Conservation (phyloP, 2,329 filamentous ascomycete species). For the Fusarium camptoceras region DNA sequence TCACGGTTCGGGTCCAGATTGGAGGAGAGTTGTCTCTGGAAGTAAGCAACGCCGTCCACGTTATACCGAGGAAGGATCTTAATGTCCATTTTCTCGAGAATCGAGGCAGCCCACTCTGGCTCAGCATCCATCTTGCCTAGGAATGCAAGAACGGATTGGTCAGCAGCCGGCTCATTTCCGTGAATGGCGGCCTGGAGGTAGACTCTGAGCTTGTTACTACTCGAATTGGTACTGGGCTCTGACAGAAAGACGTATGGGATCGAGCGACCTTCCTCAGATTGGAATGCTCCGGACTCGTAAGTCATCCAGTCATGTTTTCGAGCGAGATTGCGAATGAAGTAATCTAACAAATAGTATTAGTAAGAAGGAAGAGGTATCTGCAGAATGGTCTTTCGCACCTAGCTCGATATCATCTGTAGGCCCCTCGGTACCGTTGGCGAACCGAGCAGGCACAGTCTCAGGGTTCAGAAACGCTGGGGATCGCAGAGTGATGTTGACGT, state of each 20-base stretch:
- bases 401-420: slow-evolving; percentile 13
- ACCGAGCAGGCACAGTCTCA: neutral
- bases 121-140: slow-evolving; percentile 26
- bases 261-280: slow-evolving; percentile 15
- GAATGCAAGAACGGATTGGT: slow-evolving; percentile 4
- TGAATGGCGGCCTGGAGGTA: slow-evolving; percentile 26
- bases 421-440: slow-evolving; percentile 4
- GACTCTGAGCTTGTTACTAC: neutral
- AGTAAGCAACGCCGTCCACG: slow-evolving; percentile 19
- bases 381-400: neutral
- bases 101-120: neutral
- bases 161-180: slow-evolving; percentile 22
- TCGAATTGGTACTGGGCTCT: neutral
- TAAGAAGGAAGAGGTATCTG: fast-evolving
- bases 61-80: slow-evolving; percentile 24
- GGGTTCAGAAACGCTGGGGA: slow-evolving; percentile 14
- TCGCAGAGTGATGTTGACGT: slow-evolving; percentile 15
- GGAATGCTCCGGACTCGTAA: neutral
- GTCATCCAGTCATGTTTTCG: slow-evolving; percentile 19
- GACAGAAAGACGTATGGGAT: slow-evolving; percentile 22
- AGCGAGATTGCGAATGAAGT: slow-evolving; percentile 7
- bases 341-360: neutral
- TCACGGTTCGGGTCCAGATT: slow-evolving; percentile 23
- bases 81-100: slow-evolving; percentile 29
- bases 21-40: slow-evolving; percentile 12